Conservation (phyloP, 441 rosid species). For the Erysimum cheiri region DNA sequence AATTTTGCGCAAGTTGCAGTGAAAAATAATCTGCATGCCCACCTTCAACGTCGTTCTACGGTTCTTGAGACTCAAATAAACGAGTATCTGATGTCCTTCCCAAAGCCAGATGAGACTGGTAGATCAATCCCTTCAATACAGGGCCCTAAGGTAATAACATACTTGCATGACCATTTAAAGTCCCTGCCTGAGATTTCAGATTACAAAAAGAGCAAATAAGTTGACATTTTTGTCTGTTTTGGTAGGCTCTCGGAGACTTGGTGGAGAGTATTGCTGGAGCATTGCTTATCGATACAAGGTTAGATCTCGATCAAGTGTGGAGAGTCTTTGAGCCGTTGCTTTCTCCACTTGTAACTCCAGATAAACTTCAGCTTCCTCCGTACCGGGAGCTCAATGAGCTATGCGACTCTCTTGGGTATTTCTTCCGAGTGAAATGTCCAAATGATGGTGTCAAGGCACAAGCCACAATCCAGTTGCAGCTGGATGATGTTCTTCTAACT, state of each 20-base stretch:
- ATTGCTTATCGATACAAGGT: constrained; percentile 68
- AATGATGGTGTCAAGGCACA: constrained; percentile 60
- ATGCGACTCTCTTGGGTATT: constrained; percentile 85
- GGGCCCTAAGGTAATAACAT: constrained; percentile 77
- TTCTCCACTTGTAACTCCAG: constrained; percentile 87
- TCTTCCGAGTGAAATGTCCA: constrained; percentile 51
- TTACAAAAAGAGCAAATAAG: not conserved
- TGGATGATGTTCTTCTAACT: constrained; percentile 64
- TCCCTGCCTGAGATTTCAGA: not conserved
- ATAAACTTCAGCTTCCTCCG: constrained; percentile 85
- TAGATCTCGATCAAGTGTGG: constrained; percentile 84
- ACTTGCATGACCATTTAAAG: constrained; percentile 12
- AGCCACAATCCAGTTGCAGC: constrained; percentile 69
- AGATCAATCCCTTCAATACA: constrained; percentile 51
- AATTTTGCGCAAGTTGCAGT: constrained; percentile 86
- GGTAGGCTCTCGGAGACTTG: constrained; percentile 91
- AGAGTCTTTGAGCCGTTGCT: constrained; percentile 73
- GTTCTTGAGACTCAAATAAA: constrained; percentile 60
- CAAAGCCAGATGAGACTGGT: constrained; percentile 48
- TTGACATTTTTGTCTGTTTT: constrained; percentile 17
- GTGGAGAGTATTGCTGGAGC: constrained; percentile 96
- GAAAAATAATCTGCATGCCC: constrained; percentile 55
- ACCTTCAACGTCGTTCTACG: constrained; percentile 67
- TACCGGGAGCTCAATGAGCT: constrained; percentile 73
- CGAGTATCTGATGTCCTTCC: constrained; percentile 61